Evolutionary conservation across 805 yeast genomes (phyloP).

Genomic region (Sporopachydermia lactativora): DNA sequence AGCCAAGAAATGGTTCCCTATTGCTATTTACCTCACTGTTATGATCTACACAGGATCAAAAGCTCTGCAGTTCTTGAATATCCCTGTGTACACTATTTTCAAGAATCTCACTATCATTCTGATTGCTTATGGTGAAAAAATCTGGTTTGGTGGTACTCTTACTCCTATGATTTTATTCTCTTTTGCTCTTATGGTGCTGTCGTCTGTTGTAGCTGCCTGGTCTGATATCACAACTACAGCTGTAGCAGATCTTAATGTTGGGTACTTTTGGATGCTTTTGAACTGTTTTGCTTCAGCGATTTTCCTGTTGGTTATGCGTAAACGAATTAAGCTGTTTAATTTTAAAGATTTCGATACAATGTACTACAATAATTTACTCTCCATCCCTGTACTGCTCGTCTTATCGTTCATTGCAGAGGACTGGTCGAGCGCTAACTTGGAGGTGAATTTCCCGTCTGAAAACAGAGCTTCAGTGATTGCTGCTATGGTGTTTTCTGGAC

Average conservation of each 20-base stretch:
- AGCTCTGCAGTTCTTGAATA: constrained; percentile 80
- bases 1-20: constrained; percentile 91
- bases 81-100: constrained; percentile 96
- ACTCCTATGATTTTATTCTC: constrained; percentile 83
- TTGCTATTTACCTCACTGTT: constrained; percentile 72
- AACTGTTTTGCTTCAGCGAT: constrained; percentile 93
- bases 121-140: constrained; percentile 95
- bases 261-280: constrained; percentile 93
- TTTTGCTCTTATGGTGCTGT: constrained; percentile 81
- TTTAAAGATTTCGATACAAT: constrained; percentile 96
- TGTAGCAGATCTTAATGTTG: constrained; percentile 36
- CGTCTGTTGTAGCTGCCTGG: constrained; percentile 91
- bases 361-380: constrained; percentile 92
- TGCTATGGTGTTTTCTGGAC: constrained; percentile 86
- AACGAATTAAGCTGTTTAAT: constrained; percentile 92
- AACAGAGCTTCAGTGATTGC: constrained; percentile 54
- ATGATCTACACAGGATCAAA: constrained; percentile 96
- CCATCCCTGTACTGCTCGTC: constrained; percentile 75
- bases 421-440: constrained; percentile 77
- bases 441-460: constrained; percentile 63
- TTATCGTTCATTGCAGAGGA: constrained; percentile 76
- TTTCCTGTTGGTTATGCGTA: constrained; percentile 90
- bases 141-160: constrained; percentile 92
- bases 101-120: constrained; percentile 92
- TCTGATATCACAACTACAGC: constrained; percentile 47